Evolutionary conservation across 202 grass and related monocot species (phyloP), one percentile per base, ranked within the genome.

Genomic region (Saccharum hybrid): DNA sequence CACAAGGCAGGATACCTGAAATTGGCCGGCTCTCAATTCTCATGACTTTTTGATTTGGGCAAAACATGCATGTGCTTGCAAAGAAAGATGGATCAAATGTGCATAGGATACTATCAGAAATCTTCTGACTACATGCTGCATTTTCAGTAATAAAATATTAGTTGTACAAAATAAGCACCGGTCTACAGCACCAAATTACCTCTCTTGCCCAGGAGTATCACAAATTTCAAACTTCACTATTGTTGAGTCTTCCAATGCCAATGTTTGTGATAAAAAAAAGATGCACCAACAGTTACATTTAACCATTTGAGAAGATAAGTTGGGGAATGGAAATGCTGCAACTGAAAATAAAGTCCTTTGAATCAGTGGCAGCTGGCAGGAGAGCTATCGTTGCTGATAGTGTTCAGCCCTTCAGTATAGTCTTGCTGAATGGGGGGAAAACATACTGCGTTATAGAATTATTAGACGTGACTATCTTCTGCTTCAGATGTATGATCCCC

Each of bases 1-100:
- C 93, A 93, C 71, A 98, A 88, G 60, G 96, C 93, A 54, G 96
- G 89, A 80, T 98, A 96, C 85, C 96, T 96, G 64, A 74, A 87
- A 90, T 88, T 66, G 2, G 65, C 21, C 5, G 0, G 54, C 40
- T 66, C 0, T 61, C 36, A 81, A 63, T 48, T 48, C 7, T 72
- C 66, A 26, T 26, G 26, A 26, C 26, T 26, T 26, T 1, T 26
- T 26, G 26, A 26, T 26, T 26, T 26, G 26, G 26, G 26, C 26
- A 26, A 26, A 26, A 34, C 60, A 63, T 67, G 30, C 16, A 82
- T 23, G 30, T 39, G 10, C 1, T 42, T 68, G n/a, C 78, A 89
- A 57, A 54, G 18, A 85, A 85, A 85, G 57, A 68, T 74, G 61
- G 37, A 36, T 39, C 37, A 68, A 60, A 26, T 76, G n/a, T 77